Base-by-base conservation (phyloP, 2,329 filamentous ascomycete species). In the Coniochaeta prunicola region DNA sequence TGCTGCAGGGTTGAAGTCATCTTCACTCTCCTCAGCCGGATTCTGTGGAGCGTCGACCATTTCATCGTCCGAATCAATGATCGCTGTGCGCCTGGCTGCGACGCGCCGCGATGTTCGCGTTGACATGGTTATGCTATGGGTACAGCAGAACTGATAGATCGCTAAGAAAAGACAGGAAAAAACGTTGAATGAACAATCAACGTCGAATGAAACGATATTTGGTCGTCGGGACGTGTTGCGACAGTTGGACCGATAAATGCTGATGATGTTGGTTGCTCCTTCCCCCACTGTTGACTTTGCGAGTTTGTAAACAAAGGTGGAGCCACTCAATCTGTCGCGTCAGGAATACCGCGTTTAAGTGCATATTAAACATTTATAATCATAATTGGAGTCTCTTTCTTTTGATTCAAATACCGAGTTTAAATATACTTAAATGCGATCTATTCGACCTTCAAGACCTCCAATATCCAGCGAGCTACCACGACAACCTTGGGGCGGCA, bases 1-100 rank as follows among this genome's bases (percentile, higher is more conserved):
- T 1, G 88, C 82, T 54, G 88, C 88, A 2, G 91, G 91, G 50
- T 88, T 89, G 67, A 92, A 94, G 56, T 96, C 90, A 56, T 92
- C 88, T 63, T 90, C 89, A 56, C 76, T 80, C 3, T 88, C 83
- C 30, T 88, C 81, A 34, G 84, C 77, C 60, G 68, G 71, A 50
- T 65, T 71, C 45, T 70, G 76, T 57, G 83, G 65, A 50, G 65
- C 80, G 67, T 83, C 79, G 62, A 81, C 77, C 66, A 83, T 77
- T 40, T 91, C 89, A 2, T 55, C 53, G 45, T 93, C 91, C 9
- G 87, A 91, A 17, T 96, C 91, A 60, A 92, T 77, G 54, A 96
- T 81, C 56, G 88, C 84, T 66, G 86, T 89, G 66, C 88, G 86
- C 69, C 91, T 84, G 38, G 79, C 77, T 60, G 76, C 75, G 53